Evolutionary conservation across 2,329 filamentous ascomycete genomes (phyloP).

Genomic region (Talaromyces atroroseus): DNA sequence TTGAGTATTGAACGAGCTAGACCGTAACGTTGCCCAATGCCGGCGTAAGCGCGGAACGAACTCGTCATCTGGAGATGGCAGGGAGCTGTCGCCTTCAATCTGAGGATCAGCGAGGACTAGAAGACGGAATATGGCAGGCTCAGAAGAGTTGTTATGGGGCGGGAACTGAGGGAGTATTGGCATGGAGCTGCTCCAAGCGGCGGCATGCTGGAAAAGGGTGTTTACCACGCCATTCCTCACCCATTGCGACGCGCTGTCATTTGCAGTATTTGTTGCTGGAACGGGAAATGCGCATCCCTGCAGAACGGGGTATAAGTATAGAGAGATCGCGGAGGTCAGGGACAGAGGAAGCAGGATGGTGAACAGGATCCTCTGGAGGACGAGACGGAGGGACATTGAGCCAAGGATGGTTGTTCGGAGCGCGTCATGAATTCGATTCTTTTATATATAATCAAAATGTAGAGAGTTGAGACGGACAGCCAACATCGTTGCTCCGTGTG

Average conservation of each 20-base stretch:
- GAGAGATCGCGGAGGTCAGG: constrained; percentile 64
- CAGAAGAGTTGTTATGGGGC: constrained; percentile 7
- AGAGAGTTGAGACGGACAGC: background rate
- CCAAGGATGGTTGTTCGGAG: background rate
- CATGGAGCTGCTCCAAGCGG: background rate
- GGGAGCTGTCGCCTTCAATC: constrained; percentile 83
- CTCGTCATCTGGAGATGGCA: constrained; percentile 52
- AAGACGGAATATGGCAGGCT: constrained; percentile 70
- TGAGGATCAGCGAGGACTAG: constrained; percentile 88
- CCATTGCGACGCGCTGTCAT: constrained; percentile 11
- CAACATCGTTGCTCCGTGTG: background rate
- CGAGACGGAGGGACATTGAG: constrained; percentile 46
- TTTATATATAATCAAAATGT: background rate
- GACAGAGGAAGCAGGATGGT: constrained; percentile 59
- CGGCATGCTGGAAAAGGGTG: constrained; percentile 35
- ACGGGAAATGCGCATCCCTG: constrained; percentile 72
- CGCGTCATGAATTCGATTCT: constrained; percentile 6
- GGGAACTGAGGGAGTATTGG: background rate
- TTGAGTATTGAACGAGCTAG: constrained; percentile 16
- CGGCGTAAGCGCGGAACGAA: constrained; percentile 36
- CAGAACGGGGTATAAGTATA: constrained; percentile 84
- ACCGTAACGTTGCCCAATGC: constrained; percentile 29
- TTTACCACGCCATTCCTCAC: constrained; percentile 24
- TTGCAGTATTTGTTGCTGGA: constrained; percentile 23
- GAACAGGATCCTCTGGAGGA: constrained; percentile 41